phyloP scores from a whole-genome alignment of 495 filamentous ascomycete genomes.

The Annulohypoxylon nitens region DNA sequence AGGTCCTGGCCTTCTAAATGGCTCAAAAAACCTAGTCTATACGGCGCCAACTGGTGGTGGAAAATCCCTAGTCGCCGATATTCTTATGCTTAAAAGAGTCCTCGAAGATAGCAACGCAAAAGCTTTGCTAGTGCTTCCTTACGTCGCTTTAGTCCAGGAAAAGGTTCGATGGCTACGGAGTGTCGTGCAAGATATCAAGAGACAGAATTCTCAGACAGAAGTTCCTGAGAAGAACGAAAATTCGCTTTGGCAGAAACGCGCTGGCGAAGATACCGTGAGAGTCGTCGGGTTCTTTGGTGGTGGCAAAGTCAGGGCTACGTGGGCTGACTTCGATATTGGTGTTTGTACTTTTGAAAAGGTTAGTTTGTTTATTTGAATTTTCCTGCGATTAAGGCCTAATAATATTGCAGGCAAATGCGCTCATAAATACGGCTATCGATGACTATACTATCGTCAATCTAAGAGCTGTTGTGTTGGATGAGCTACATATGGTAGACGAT shows the following conservation, averaged over 20 bases:
- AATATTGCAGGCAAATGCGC: conserved; percentile 74
- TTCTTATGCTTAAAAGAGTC: conserved; percentile 79
- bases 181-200: conserved; percentile 74
- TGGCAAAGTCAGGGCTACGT: conserved; percentile 71
- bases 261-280: conserved; percentile 65
- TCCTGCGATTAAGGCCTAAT: conserved; percentile 45
- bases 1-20: conserved; percentile 73
- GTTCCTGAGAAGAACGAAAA: conserved; percentile 42
- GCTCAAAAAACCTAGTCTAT: conserved; percentile 80
- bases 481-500: conserved; percentile 87
- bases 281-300: conserved; percentile 84
- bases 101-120: conserved; percentile 75
- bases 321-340: conserved; percentile 83
- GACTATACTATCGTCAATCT: conserved; percentile 75
- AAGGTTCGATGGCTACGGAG: conserved; percentile 82
- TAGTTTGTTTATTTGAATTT: conserved; percentile 23
- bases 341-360: conserved; percentile 91
- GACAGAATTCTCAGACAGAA: conserved; percentile 34
- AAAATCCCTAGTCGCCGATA: conserved; percentile 82
- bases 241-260: conserved; percentile 57
- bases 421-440: conserved; percentile 81
- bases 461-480: conserved; percentile 79
- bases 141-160: conserved; percentile 86
- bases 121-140: conserved; percentile 83
- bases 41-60: conserved; percentile 88